Evolutionary conservation across 2,329 filamentous ascomycete species (phyloP), one percentile per base, ranked within the genome.

Genomic region (Nemania serpens): DNA sequence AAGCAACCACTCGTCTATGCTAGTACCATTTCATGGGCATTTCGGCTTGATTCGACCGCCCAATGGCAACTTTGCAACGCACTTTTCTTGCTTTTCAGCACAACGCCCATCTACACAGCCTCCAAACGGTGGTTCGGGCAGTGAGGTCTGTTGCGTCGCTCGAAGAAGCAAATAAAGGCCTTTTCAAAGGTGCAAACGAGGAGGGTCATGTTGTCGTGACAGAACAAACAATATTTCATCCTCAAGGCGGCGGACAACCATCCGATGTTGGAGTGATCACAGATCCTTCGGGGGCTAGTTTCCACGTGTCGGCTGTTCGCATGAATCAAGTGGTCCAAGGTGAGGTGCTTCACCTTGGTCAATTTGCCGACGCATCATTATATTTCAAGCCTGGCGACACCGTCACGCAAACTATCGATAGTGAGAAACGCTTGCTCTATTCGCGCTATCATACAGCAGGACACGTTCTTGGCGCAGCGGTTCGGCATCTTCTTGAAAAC

Each of bases 191-290:
- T 12, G 80, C 76, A 4, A 71, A 71, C 9, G 78, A 82, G 5
- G 72, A 80, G 1, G 80, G 85, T 66, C 80, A 82, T 68, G 81
- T 86, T n/a, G 73, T 91, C 18, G 79, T 85, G 5, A 89, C 86
- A 0, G 77, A 83, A 1, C 75, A 83, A 48, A 91, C 89, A n/a
- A 87, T 91, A 62, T 92, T 92, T 75, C 87, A 92, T 63, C 85
- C 88, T 0, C 89, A 92, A 73, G 89, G 89, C 18, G 89, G 89
- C 61, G 89, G 89, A 7, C 89, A 92, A 69, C 89, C 89, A 0
- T 88, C 84, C 0, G 89, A 92, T 63, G 78, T 81, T 11, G 89
- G 89, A 18, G 75, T 70, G 42, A 88, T 91, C 63, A 75, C 74
- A 0, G 64, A 67, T 50, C 53, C 68, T 1, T 55, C 66, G 15